Conservation (phyloP, 75 land plant species). For the Larix kaempferi region DNA sequence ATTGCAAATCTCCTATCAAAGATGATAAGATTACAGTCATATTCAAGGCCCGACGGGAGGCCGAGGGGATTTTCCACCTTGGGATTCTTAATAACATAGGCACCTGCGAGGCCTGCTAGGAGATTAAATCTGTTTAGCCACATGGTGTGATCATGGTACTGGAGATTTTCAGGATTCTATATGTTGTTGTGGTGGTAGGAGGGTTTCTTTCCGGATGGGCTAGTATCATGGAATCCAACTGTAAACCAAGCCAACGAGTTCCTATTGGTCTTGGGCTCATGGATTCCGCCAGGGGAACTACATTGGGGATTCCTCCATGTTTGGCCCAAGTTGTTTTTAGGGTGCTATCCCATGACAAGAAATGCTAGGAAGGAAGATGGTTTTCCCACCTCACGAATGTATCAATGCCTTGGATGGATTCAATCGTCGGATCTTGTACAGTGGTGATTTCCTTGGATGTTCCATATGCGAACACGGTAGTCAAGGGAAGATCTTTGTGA, state of each 20-base stretch:
- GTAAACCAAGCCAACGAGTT: conserved; percentile 31
- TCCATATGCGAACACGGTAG: conserved; percentile 65
- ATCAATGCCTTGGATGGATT: conserved; percentile 35
- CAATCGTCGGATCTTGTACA: conserved; percentile 69
- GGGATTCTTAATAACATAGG: conserved; percentile 37
- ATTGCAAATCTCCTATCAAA: conserved; percentile 48
- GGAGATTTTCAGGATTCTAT: conserved; percentile 16
- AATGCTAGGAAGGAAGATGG: conserved; percentile 21
- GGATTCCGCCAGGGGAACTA: conserved; percentile 20
- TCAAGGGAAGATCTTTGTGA: conserved; percentile 59
- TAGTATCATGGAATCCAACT: conserved; percentile 6
- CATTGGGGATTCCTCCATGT: conserved; percentile 17
- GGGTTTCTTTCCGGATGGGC: conserved; percentile 12
- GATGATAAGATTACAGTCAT: conserved; percentile 47
- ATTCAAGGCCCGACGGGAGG: conserved; percentile 41
- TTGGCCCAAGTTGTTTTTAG: not conserved
- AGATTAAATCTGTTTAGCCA: conserved; percentile 26
- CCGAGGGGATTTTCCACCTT: conserved; percentile 29
- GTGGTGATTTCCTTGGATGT: conserved; percentile 30
- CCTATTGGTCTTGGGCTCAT: conserved; percentile 22
- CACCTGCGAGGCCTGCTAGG: conserved; percentile 25
- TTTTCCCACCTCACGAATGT: conserved; percentile 55
- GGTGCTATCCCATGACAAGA: conserved; percentile 20
- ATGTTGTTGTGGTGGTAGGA: conserved; percentile 17
- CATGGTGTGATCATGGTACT: conserved; percentile 37